These are phyloP conservation scores for Senna siamea DNA, from an alignment of 306 rosid species.

Conservation along the genomic window DNA sequence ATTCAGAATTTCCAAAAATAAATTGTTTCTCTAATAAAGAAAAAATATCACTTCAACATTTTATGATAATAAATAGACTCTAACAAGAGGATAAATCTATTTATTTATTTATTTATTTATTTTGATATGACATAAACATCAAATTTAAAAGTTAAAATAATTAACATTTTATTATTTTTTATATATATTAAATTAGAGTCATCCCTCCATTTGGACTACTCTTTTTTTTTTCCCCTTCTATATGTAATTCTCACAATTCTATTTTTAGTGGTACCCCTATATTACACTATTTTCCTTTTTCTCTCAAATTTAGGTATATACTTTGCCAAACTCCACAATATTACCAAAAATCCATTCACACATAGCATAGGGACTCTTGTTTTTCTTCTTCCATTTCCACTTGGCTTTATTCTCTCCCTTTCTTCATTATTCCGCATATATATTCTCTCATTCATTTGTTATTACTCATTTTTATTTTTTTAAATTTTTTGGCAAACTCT, in stretches of 20 bases:
- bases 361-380: background rate
- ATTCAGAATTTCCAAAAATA: too few species aligned
- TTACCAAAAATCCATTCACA: background rate
- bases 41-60: too few species aligned
- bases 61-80: too few species aligned
- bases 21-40: too few species aligned
- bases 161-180: background rate
- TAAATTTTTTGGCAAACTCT: background rate
- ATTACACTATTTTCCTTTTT: background rate
- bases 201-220: too few species aligned
- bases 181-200: background rate
- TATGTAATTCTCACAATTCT: background rate
- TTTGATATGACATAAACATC: too few species aligned
- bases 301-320: slow-evolving; percentile 4
- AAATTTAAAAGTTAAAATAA: too few species aligned
- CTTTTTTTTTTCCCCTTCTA: background rate
- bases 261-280: background rate
- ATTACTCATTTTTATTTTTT: background rate
- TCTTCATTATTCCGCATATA: background rate
- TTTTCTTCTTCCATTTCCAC: background rate
- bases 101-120: too few species aligned
- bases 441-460: background rate
- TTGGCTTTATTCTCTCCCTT: background rate
- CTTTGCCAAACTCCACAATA: slow-evolving; percentile 1
- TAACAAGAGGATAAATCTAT: too few species aligned